phyloP scores from a whole-genome alignment of 1,284 basidiomycete species.

The Cryptococcus floricola region DNA sequence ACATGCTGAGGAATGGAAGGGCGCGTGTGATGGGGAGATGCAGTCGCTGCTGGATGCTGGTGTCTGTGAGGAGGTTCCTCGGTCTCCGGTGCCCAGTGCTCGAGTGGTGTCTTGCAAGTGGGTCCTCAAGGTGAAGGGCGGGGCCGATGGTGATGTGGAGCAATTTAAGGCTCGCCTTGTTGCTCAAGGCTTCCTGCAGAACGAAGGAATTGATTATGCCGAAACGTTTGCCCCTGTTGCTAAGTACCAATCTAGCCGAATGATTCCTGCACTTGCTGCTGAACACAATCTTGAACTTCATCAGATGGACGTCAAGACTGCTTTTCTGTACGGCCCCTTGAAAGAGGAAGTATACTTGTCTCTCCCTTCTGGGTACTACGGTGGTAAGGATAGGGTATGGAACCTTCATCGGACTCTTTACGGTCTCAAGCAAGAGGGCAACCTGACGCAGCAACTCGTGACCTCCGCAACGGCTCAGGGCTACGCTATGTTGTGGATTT shows the following conservation, averaged over 20 bases:
- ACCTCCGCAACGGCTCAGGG: too few species aligned
- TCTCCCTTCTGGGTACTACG: slow-evolving; percentile 24
- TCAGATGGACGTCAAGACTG: slow-evolving; percentile 54
- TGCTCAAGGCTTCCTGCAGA: slow-evolving; percentile 38
- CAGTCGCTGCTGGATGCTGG: slow-evolving; percentile 4
- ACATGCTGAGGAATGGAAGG: slow-evolving; percentile 9
- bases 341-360: slow-evolving; percentile 49
- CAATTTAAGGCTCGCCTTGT: slow-evolving; percentile 41
- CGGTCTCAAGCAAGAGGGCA: slow-evolving; percentile 52
- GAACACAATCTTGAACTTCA: slow-evolving; percentile 37
- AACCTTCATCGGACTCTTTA: slow-evolving; percentile 48
- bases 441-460: too few species aligned
- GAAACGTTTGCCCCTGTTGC: too few species aligned
- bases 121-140: slow-evolving; percentile 21
- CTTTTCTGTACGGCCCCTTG: slow-evolving; percentile 53
- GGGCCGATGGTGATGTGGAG: slow-evolving; percentile 21
- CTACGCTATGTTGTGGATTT: too few species aligned
- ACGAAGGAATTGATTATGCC: slow-evolving; percentile 30
- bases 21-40: slow-evolving; percentile 13
- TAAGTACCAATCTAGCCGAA: too few species aligned
- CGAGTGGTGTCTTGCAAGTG: slow-evolving; percentile 11
- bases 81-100: not conserved
- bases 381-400: slow-evolving; percentile 10
- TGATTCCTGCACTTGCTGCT: too few species aligned
- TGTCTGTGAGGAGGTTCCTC: slow-evolving; percentile 8